phyloP scores from a whole-genome alignment of 176 grass and related monocot genomes.

The Eremochloa ophiuroides region DNA sequence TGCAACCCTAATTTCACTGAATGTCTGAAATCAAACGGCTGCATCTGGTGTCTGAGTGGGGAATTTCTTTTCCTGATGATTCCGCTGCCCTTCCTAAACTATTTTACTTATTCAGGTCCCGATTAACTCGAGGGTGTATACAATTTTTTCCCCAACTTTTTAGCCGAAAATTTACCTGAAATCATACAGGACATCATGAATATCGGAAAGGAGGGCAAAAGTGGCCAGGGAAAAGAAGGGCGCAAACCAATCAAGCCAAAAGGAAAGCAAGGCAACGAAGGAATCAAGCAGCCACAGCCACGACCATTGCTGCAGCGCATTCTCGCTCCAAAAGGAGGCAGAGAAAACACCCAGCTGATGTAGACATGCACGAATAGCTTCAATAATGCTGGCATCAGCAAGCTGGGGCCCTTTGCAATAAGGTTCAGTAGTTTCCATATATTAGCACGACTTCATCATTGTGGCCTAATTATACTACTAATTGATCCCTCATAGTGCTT shows the following conservation, averaged over 20 bases:
- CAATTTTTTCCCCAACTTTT: background rate
- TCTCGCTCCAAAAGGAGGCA: background rate
- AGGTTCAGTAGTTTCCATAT: constrained; percentile 4
- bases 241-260: constrained; percentile 23
- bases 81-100: background rate
- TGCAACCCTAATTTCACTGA: background rate
- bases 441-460: constrained; percentile 21
- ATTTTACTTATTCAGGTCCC: background rate
- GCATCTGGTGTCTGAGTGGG: background rate
- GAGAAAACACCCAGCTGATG: background rate
- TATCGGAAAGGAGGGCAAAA: constrained; percentile 26
- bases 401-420: constrained; percentile 2
- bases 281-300: constrained; percentile 45
- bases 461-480: constrained; percentile 32
- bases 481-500: constrained; percentile 39
- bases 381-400: constrained; percentile 47
- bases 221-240: constrained; percentile 19
- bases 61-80: background rate
- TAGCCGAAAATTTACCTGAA: background rate
- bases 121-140: background rate
- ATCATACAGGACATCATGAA: constrained; percentile 29
- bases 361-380: constrained; percentile 13
- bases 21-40: background rate
- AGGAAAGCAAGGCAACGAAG: constrained; percentile 38
- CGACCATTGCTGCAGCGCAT: constrained; percentile 30